Base-by-base conservation (phyloP, 495 filamentous ascomycete genomes). In the Apiosordaria backusii region DNA sequence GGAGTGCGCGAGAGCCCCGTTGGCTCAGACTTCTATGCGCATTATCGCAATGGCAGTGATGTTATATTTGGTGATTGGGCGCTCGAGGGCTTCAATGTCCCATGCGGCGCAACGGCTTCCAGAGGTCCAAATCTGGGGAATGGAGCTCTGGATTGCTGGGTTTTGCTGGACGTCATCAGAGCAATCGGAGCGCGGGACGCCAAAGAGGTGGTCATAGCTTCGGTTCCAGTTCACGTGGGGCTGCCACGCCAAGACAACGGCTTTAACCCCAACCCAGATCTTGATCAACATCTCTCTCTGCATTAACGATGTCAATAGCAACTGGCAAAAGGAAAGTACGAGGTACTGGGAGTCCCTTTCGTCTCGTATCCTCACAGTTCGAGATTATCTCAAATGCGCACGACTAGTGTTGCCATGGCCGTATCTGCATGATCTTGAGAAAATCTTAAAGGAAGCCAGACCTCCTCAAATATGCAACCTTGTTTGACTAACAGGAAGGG, bases 1-100 rank as follows among this genome's bases (percentile, higher is more conserved):
- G 62, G 45, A 27, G 18, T 25, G 29, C 50, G 54, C 40, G 70
- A 62, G 50, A 63, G 70, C 67, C 65, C 72, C 35, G 60, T 25
- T 27, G 62, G 64, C 58, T 71, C 61, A 68, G 40, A 55, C 23
- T 53, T 54, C 58, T 54, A 53, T 54, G 57, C 55, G 65, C 61
- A 67, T 71, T 66, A 58, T 64, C 52, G 53, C 50, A 21, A 27
- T 35, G 21, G 55, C 1, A 19, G 29, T 52, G 52, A 55, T 57
- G 10, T 10, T 27, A 6, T 57, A 22, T 45, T 27, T 60, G 53
- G 25, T 18, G 45, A 21, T 25, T 29, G 57, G 60, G 66, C 45
- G 16, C 9, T 4, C 19, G 18, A 29, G 50, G 21, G 10, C 35
- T 13, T 63, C 65, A 63, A 63, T 64, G 57, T 22, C 29, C 50